Percentiles rank a stretch among this genome's conserved stretches.
phyloP scores from a whole-genome alignment of 345 rosid species.

The Rhodamnia rubescens region DNA sequence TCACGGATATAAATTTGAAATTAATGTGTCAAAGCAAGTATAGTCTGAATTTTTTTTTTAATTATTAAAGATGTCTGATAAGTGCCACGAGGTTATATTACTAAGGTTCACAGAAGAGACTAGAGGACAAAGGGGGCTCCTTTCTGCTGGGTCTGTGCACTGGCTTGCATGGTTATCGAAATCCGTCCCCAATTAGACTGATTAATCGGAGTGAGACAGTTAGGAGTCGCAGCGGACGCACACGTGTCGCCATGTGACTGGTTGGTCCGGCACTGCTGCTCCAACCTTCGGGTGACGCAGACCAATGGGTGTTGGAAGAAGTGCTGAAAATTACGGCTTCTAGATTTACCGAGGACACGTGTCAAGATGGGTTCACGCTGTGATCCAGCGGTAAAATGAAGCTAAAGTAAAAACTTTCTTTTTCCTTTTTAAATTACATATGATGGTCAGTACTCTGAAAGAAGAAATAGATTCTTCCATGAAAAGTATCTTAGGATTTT shows the following conservation, averaged over 20 bases:
- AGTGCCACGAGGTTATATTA: not conserved
- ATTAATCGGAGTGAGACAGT: not conserved
- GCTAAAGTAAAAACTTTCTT: not conserved
- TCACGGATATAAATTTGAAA: no score
- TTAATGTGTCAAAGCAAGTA: no score
- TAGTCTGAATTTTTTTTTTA: no score
- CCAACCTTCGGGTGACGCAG: not conserved
- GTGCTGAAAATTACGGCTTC: not conserved
- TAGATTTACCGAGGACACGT: not conserved
- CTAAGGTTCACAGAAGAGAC: not conserved
- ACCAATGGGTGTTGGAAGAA: not conserved
- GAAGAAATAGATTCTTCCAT: not conserved
- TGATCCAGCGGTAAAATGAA: not conserved
- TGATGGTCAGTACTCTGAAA: not conserved
- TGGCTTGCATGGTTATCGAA: not conserved
- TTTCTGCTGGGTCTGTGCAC: not conserved
- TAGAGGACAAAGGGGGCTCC: not conserved
- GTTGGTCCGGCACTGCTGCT: not conserved
- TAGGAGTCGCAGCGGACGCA: not conserved
- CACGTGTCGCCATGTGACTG: not conserved
- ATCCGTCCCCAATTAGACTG: not conserved
- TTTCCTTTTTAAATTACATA: not conserved
- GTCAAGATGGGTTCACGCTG: not conserved
- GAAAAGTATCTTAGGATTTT: not conserved
- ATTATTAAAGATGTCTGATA: not conserved